Evolutionary conservation across 257 asterid species (phyloP).

Genomic region (Nicotiana benthamiana): DNA sequence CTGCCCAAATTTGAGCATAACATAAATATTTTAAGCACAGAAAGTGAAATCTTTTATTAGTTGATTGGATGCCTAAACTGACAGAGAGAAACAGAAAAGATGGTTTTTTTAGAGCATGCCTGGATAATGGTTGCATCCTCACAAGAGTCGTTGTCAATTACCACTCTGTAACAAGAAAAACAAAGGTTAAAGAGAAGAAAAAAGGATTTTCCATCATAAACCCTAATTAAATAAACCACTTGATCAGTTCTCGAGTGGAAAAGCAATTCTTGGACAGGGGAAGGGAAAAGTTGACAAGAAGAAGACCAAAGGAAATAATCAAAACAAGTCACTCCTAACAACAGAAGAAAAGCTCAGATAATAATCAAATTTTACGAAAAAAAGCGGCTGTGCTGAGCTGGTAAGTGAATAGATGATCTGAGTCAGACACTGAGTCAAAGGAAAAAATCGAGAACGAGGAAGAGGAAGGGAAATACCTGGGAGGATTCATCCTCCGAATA

Average conservation of each 20-base stretch:
- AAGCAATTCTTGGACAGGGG: not conserved
- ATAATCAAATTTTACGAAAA: not conserved
- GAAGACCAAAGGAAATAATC: not conserved
- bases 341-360: not conserved
- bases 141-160: constrained; percentile 53
- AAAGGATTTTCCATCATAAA: not conserved
- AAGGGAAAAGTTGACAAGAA: not conserved
- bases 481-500: constrained; percentile 64
- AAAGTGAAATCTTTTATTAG: not conserved
- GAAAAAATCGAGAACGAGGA: not conserved
- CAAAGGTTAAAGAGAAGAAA: not conserved
- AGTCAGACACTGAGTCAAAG: not conserved
- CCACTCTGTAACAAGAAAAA: constrained; percentile 47
- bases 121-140: constrained; percentile 62
- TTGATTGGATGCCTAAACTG: not conserved
- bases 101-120: constrained; percentile 23
- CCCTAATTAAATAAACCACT: not conserved
- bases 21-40: not conserved
- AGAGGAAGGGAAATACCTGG: constrained; percentile 28
- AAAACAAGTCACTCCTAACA: not conserved
- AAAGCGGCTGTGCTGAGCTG: not conserved
- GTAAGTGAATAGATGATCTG: not conserved
- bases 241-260: not conserved
- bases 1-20: constrained; percentile 23
- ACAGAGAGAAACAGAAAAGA: not conserved